Evolutionary conservation across 345 rosid species (phyloP), one percentile per base, ranked within the genome.

Genomic region (Salix arbutifolia): DNA sequence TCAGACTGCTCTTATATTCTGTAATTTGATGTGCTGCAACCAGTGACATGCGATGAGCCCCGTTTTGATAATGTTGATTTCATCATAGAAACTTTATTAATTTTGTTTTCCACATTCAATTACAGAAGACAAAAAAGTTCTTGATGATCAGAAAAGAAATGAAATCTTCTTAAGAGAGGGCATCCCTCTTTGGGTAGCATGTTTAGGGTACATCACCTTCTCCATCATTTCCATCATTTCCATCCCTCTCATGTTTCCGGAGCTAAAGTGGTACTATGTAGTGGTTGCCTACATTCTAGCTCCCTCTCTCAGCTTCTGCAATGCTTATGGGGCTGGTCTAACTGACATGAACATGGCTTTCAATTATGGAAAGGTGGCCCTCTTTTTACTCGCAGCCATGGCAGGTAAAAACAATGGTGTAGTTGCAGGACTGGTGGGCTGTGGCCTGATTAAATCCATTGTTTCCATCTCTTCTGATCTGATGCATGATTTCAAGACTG

Each of bases 271-370:
- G 98, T 96, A 89, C 85, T 92, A 83, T 23, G 88, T 96, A 56
- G 88, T 91, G 9, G 92, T 91, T 11, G 99, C 98, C 13, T 96
- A 96, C 86, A 79, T 89, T 60, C 88, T 94, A 0, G 98, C 99
- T 0, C 99, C 99, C 2, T 83, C 90, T 76, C 93, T 96, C 33
- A 86, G 98, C 83, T 96, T 92, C 86, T 94, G 99, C 86, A 96
- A 96, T 60, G 99, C 99, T 0, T 96, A 96, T 19, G 97, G 99
- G 1, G 96, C 97, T 6, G 98, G 99, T 12, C 86, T 94, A 38
- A 96, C 98, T 0, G 99, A 93, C 85, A 94, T 96, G 95, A 96
- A 94, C 88, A 92, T 96, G 98, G 94, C 94, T 61, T 94, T 87
- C 79, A 96, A 92, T 74, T 94, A 96, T 9, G 99, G 98, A 42